These are phyloP conservation scores for Leishmania arabica DNA, from an alignment of 208 protist genomes.

Conservation along the genomic window DNA sequence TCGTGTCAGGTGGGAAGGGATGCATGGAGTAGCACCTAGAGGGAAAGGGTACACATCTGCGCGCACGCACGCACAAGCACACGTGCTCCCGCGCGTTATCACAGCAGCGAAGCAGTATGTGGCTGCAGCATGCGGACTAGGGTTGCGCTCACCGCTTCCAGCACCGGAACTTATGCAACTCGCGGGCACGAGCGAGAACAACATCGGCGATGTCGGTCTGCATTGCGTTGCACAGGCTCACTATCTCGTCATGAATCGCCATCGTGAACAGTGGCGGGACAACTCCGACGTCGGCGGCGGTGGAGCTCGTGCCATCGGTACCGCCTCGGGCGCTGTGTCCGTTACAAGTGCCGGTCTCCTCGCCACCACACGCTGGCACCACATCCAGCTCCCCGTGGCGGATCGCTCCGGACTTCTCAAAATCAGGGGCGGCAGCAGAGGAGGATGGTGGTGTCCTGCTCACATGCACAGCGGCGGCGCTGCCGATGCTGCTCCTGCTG, in stretches of 20 bases:
- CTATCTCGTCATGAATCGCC: constrained; percentile 40
- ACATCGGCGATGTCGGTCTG: constrained; percentile 50
- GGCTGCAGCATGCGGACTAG: background rate
- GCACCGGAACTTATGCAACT: background rate
- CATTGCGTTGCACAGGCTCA: constrained; percentile 60
- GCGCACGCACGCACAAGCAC: background rate
- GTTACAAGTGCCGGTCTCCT: background rate
- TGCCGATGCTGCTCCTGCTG: background rate
- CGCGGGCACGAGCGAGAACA: constrained; percentile 15
- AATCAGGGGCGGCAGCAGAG: background rate
- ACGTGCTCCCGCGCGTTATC: background rate
- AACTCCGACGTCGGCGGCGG: background rate
- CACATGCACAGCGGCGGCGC: background rate
- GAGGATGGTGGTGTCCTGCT: background rate
- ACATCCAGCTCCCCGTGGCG: constrained; percentile 1
- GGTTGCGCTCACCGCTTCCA: background rate
- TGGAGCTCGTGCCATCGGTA: background rate
- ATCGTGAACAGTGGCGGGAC: constrained; percentile 50
- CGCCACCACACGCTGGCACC: constrained; percentile 1
- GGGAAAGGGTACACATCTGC: background rate
- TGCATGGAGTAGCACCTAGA: background rate
- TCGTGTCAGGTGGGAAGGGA: background rate
- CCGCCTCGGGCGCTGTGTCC: background rate
- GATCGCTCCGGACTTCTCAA: background rate
- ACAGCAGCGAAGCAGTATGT: background rate